These are phyloP conservation scores for Omphalotus guepiniiformis DNA, from an alignment of 768 basidiomycete species.

Conservation along the genomic window DNA sequence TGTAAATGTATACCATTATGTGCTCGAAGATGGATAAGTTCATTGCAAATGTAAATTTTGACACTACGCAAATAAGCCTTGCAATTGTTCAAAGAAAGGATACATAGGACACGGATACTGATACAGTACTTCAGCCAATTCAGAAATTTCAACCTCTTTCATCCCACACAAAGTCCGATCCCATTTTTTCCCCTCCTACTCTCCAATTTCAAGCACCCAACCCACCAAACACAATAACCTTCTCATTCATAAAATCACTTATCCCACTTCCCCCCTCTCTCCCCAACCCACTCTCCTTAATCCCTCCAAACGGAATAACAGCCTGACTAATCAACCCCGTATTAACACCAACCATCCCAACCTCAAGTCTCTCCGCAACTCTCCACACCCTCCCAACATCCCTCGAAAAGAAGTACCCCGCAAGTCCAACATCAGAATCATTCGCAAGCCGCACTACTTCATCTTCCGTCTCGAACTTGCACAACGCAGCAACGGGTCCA, in stretches of 20 bases:
- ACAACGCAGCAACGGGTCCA: conserved; percentile 84
- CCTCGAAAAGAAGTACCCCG: conserved; percentile 87
- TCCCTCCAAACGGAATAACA: conserved; percentile 82
- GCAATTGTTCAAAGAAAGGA: no score
- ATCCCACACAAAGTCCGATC: no score
- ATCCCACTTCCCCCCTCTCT: conserved; percentile 84
- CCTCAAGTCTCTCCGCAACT: conserved; percentile 91
- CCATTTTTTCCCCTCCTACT: no score
- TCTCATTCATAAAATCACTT: conserved; percentile 81
- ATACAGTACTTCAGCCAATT: no score
- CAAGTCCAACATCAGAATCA: conserved; percentile 75
- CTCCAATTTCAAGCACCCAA: conserved; percentile 29
- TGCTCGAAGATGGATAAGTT: no score
- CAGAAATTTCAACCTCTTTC: no score
- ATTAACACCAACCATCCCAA: conserved; percentile 87
- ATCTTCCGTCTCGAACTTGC: conserved; percentile 91
- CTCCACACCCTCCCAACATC: conserved; percentile 91
- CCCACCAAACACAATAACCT: conserved; percentile 79
- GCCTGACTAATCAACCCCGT: conserved; percentile 78
- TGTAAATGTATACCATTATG: no score
- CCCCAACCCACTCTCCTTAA: conserved; percentile 87
- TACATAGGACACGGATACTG: no score
- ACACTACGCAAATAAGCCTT: no score
- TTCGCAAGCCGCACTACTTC: conserved; percentile 89
- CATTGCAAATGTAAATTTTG: no score